These are phyloP conservation scores for Pulveroboletus sp. DNA, from an alignment of 768 basidiomycete species.

Conservation along the genomic window DNA sequence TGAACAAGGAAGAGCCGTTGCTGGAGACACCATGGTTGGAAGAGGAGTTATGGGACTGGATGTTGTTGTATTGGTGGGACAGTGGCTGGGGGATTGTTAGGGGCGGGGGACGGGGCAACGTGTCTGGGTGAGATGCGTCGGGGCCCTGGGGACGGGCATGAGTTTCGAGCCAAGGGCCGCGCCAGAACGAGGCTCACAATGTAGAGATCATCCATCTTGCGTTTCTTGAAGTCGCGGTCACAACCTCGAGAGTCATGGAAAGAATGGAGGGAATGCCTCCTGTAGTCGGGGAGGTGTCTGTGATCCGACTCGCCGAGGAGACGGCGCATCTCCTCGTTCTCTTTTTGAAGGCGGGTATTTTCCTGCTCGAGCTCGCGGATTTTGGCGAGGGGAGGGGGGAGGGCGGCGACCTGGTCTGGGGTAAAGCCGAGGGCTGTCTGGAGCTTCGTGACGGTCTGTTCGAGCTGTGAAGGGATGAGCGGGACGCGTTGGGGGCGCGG, in stretches of 20 bases:
- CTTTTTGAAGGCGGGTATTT: conserved; percentile 62
- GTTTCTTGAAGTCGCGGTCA: conserved; percentile 60
- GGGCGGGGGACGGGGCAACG: conserved; percentile 45
- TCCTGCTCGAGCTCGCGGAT: conserved; percentile 84
- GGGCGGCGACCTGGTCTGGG: conserved; percentile 68
- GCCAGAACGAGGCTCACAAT: conserved; percentile 34
- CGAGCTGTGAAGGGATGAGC: conserved; percentile 47
- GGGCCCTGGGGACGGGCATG: conserved; percentile 35
- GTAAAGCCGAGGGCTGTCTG: conserved; percentile 70
- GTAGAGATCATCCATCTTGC: conserved; percentile 60
- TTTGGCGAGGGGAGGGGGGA: conserved; percentile 69
- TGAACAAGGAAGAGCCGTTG: conserved; percentile 44
- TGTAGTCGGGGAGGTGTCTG: conserved; percentile 40
- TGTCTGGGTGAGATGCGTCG: conserved; percentile 40
- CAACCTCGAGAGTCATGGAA: conserved; percentile 47
- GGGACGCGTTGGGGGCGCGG: conserved; percentile 10
- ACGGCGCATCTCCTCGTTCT: conserved; percentile 72
- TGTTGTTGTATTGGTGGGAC: conserved; percentile 45
- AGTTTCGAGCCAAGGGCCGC: neutral
- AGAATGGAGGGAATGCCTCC: conserved; percentile 43
- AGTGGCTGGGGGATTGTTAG: conserved; percentile 58
- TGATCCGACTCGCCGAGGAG: conserved; percentile 50
- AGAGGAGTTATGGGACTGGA: conserved; percentile 38
- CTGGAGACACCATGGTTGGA: conserved; percentile 37
- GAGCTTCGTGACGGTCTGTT: conserved; percentile 81